Base-by-base conservation (phyloP, 148 eudicot genomes). In the Dianthus caryophyllus region DNA sequence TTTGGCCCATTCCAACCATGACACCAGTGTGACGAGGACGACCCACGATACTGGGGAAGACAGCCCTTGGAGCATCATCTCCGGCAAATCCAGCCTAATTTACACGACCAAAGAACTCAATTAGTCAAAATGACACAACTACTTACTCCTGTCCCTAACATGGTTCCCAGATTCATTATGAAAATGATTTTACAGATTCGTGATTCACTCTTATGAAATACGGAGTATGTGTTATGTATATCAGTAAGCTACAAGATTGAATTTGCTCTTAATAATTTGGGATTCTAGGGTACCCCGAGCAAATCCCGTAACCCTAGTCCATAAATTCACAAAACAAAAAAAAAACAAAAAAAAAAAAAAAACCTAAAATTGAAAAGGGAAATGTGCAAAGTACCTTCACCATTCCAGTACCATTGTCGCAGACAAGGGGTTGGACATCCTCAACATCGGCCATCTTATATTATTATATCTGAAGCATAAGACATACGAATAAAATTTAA, bases 331-430 rank as follows among this genome's bases (percentile, higher is more conserved):
- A 17, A 59, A 31, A 5, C 24, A 31, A 31, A 56, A 10, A n/a
- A 1, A 5, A 25, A 4, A 22, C 58, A 16, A 54, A 0, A 24
- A 2, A 52, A 18, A 4, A 52, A n/a, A n/a, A n/a, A 33, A 2
- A 7, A 33, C 38, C 38, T 2, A 33, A 33, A 33, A 33, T n/a
- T 7, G 38, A 33, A 7, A 33, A 33, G 38, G 20, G n/a, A 41
- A 48, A 70, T 51, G 4, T 26, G 61, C 21, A 25, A 29, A 20
- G 15, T 73, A 78, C 85, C 85, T 82, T 79, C 50, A 82, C 80
- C 85, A 73, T 82, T 73, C 85, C 82, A 56, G 82, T 84, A 61
- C 85, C 88, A 82, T 84, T 84, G 77, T 84, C 88, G n/a, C 85
- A 82, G 61, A 84, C 88, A 9, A 84, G 82, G 54, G 85, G 85